Evolutionary conservation across 129 eudicot genomes (phyloP).

Genomic region (Oenanthe sinensis): DNA sequence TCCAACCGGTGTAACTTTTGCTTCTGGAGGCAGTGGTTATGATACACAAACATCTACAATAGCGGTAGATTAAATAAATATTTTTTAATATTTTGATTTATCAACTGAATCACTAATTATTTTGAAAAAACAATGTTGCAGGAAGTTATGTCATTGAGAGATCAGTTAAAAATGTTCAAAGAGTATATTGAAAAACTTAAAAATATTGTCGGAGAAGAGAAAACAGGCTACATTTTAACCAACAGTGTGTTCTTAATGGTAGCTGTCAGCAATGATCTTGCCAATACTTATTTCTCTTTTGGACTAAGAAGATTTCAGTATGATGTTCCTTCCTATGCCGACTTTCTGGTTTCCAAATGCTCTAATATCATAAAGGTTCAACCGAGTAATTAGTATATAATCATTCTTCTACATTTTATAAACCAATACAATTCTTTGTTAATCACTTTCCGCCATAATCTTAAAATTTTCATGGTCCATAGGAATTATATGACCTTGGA

Average conservation of each 20-base stretch:
- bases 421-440: not conserved
- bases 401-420: not conserved
- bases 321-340: not conserved
- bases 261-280: constrained; percentile 1
- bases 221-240: not conserved
- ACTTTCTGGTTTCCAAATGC: not conserved
- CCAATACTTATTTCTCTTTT: not conserved
- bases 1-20: constrained; percentile 47
- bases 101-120: constrained; percentile 19
- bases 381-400: not conserved
- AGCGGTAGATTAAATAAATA: constrained; percentile 20
- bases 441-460: not conserved
- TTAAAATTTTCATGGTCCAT: not conserved
- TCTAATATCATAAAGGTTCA: not conserved
- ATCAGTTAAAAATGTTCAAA: not conserved
- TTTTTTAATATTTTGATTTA: not conserved
- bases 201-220: not conserved
- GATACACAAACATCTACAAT: constrained; percentile 37
- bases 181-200: not conserved
- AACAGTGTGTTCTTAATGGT: constrained; percentile 1
- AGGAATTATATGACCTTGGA: constrained; percentile 58
- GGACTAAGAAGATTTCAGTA: constrained; percentile 4
- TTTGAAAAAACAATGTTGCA: constrained; percentile 13
- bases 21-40: constrained; percentile 58
- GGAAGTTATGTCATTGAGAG: not conserved